phyloP scores from a whole-genome alignment of 768 basidiomycete species.

The Polyporus arcularius region DNA sequence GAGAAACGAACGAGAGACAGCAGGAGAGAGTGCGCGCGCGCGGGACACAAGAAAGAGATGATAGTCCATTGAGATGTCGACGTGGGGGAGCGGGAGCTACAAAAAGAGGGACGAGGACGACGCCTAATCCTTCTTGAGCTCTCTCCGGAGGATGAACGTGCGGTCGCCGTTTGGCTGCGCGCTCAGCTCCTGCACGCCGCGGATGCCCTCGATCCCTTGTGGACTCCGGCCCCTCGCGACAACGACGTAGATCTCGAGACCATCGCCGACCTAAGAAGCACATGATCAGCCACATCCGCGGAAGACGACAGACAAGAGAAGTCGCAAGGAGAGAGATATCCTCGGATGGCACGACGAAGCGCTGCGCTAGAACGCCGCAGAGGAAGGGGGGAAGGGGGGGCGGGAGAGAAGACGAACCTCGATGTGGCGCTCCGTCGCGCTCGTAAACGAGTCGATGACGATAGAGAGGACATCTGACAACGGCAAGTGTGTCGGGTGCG shows the following conservation, averaged over 20 bases:
- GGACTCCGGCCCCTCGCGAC: slow-evolving; percentile 67
- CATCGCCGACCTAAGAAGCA: slow-evolving; percentile 82
- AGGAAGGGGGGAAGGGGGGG: not conserved
- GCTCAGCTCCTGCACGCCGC: slow-evolving; percentile 65
- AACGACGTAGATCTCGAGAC: slow-evolving; percentile 89
- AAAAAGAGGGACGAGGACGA: slow-evolving; percentile 1
- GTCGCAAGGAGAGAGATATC: not conserved
- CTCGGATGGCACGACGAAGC: not conserved
- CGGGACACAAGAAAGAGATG: not conserved
- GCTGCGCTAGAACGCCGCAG: not conserved
- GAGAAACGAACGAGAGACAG: too few relatives aligned
- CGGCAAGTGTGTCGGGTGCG: slow-evolving; percentile 81
- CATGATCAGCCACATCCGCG: not conserved
- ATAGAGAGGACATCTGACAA: slow-evolving; percentile 78
- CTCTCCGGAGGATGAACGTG: slow-evolving; percentile 72
- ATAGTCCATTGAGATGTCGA: slow-evolving; percentile 18
- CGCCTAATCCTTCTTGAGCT: slow-evolving; percentile 78
- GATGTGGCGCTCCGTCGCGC: slow-evolving; percentile 97
- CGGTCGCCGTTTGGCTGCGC: slow-evolving; percentile 66
- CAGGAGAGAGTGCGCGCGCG: too few relatives aligned
- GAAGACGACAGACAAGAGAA: too few relatives aligned
- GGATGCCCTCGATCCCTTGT: slow-evolving; percentile 56
- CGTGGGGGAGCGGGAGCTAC: slow-evolving; percentile 6
- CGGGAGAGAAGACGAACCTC: slow-evolving; percentile 57
- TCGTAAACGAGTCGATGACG: slow-evolving; percentile 95